Base-by-base conservation (phyloP, 129 eudicot genomes). In the Erigeron canadensis region DNA sequence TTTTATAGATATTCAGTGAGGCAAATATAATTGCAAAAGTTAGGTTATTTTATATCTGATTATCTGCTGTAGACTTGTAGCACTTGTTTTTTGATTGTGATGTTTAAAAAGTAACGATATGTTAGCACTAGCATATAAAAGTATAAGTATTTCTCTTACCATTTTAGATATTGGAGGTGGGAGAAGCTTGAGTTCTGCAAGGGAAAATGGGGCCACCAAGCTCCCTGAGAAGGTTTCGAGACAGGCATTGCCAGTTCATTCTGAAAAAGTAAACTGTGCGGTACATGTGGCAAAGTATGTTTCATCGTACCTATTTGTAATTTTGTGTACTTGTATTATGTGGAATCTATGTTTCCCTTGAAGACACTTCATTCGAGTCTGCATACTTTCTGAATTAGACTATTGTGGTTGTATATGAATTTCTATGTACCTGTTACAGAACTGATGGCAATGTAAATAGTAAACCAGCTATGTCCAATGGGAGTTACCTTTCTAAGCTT, bases 91-190 rank as follows among this genome's bases (percentile, higher is more conserved):
- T 23, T 23, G 34, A 23, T 1, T 23, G 2, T 23, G 34, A 16
- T 34, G 60, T 19, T 45, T 6, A 45, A 38, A 45, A 28, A 45
- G 46, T 16, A 19, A n/a, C 45, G 7, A 11, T 65, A 65, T 42
- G 28, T n/a, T 40, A 5, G 17, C 45, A 41, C 66, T 22, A 40
- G 72, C 16, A 53, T 7, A 4, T 19, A 48, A 2, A 65, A 63
- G 11, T 41, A 42, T 10, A 56, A 23, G 11, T 18, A 5, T n/a
- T 53, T 55, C 41, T 40, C 11, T 70, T 23, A 39, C 62, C 65
- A 51, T 50, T 8, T 55, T 76, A 82, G 95, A 75, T 78, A 82
- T 75, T 70, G 83, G 86, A 18, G 85, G 86, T 67, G 82, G 82
- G 79, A 83, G 87, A 74, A 80, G 65, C 65, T 71, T 57, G 42